Evolutionary conservation across 192 early-diverging fungal genomes (phyloP).

Genomic region (Glomus cerebriforme): DNA sequence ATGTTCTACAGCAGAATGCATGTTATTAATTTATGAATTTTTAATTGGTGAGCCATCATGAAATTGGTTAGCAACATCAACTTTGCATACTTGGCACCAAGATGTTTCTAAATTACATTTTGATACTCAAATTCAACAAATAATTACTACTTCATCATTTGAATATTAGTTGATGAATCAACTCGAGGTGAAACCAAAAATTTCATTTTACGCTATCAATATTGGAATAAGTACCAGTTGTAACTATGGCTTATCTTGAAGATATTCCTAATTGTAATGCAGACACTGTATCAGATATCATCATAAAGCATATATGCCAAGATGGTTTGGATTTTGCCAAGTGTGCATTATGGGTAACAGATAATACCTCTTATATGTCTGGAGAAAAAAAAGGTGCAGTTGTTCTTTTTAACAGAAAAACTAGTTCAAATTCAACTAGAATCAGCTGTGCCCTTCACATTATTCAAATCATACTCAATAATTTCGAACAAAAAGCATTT

Average conservation of each 20-base stretch:
- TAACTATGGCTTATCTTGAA: background rate
- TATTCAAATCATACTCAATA: too few species aligned
- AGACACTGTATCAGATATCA: background rate
- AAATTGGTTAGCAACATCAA: background rate
- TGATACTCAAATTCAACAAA: background rate
- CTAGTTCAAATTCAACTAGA: too few species aligned
- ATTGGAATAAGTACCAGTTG: background rate
- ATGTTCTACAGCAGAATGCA: background rate
- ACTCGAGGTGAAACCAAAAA: background rate
- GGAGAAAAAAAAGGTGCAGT: too few species aligned
- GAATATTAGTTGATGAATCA: background rate
- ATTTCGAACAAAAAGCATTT: too few species aligned
- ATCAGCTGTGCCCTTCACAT: too few species aligned
- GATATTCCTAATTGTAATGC: background rate
- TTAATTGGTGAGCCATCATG: background rate
- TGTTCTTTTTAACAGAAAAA: too few species aligned
- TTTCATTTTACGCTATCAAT: background rate
- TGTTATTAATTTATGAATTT: background rate
- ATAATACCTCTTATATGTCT: too few species aligned
- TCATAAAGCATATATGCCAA: background rate
- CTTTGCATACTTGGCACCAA: constrained; percentile 3
- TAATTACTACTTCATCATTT: background rate
- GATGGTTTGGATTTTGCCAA: too few species aligned
- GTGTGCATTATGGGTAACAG: too few species aligned
- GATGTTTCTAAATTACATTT: background rate